Percentiles rank a stretch among this genome's conserved stretches.
Evolutionary conservation across 1,139 yeast genomes (phyloP).

Genomic region (Pichiaceae sp.): DNA sequence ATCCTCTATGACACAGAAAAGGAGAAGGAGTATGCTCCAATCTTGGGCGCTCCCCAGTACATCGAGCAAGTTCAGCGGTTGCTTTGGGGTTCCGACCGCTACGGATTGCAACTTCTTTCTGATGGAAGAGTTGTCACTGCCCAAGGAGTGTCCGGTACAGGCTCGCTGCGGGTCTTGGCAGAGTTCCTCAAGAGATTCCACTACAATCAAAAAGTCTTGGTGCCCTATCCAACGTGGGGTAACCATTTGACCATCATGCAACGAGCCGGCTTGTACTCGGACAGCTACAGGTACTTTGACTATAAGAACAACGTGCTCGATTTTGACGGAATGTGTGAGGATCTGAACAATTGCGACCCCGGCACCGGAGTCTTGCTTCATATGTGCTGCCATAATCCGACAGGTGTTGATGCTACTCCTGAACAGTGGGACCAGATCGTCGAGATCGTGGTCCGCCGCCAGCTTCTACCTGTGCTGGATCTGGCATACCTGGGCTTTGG

Average conservation of each 20-base stretch:
- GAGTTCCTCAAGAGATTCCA: conserved; percentile 43
- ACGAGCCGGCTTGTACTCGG: conserved; percentile 36
- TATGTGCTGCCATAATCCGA: conserved; percentile 96
- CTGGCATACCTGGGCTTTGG: conserved; percentile 95
- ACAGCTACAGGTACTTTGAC: conserved; percentile 41
- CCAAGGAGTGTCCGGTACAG: conserved; percentile 56
- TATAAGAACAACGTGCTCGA: conserved; percentile 44
- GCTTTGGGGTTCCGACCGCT: conserved; percentile 42
- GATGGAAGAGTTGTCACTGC: conserved; percentile 44
- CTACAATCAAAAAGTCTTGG: conserved; percentile 30
- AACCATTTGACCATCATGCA: conserved; percentile 50
- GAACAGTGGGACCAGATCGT: conserved; percentile 76
- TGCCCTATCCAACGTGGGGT: conserved; percentile 59
- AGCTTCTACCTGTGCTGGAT: conserved; percentile 72
- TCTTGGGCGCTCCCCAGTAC: conserved; percentile 41
- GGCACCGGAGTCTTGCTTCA: conserved; percentile 71
- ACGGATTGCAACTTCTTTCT: conserved; percentile 39
- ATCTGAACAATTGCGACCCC: conserved; percentile 31
- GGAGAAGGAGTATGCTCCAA: conserved; percentile 53
- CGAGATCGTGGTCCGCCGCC: conserved; percentile 44
- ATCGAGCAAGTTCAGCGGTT: conserved; percentile 41
- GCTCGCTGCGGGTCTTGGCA: conserved; percentile 48
- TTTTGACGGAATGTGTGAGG: conserved; percentile 38
- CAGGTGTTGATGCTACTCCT: conserved; percentile 80
- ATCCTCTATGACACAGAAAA: conserved; percentile 32